phyloP scores from a whole-genome alignment of 768 basidiomycete genomes.

The Paxillus involutus region DNA sequence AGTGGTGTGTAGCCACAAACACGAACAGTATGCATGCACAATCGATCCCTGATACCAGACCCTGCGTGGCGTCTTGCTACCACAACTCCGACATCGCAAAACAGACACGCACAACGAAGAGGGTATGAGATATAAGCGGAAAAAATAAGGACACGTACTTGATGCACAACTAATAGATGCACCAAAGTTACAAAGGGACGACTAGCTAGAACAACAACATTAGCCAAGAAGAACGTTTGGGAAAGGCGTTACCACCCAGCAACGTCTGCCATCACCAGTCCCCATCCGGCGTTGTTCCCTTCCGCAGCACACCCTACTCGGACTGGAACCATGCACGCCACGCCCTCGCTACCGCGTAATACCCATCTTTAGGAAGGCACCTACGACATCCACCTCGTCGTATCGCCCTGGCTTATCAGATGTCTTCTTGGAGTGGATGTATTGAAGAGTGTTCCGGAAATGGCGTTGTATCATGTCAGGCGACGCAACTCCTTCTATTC shows the following conservation, averaged over 20 bases:
- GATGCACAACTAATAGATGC: too few species aligned
- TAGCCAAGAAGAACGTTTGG: background rate
- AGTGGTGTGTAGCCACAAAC: too few species aligned
- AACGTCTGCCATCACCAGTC: background rate
- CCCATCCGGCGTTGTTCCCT: background rate
- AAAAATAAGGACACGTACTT: too few species aligned
- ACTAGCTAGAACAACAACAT: background rate
- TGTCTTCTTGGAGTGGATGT: slow-evolving; percentile 77
- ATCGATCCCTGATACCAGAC: too few species aligned
- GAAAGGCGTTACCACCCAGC: background rate
- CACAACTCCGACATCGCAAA: too few species aligned
- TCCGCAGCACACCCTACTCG: background rate
- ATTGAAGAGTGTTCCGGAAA: slow-evolving; percentile 85
- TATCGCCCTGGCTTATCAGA: slow-evolving; percentile 47
- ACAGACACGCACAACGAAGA: too few species aligned
- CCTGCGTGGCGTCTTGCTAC: too few species aligned
- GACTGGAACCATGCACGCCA: background rate
- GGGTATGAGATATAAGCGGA: too few species aligned
- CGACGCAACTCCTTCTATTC: slow-evolving; percentile 89
- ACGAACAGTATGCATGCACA: too few species aligned
- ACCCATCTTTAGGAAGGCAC: slow-evolving; percentile 89
- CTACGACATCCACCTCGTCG: slow-evolving; percentile 87
- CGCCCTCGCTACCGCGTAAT: slow-evolving; percentile 47
- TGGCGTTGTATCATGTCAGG: slow-evolving; percentile 94
- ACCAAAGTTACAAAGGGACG: background rate